Evolutionary conservation across 352 stramenopile species (phyloP).

Genomic region (Globisporangium iwayamae): DNA sequence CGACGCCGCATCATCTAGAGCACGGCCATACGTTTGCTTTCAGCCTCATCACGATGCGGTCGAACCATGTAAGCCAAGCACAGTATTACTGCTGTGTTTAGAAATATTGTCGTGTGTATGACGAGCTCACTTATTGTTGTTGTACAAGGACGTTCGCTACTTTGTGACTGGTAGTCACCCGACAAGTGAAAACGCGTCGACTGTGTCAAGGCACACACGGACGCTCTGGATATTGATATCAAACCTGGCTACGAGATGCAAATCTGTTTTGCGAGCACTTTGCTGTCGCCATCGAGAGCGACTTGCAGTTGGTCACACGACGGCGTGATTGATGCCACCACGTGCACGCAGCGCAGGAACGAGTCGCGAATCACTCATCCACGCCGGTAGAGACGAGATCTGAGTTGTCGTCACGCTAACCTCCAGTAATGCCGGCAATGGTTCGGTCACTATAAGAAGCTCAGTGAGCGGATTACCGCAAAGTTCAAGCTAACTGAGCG

Average conservation of each 20-base stretch:
- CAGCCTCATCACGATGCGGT: neutral
- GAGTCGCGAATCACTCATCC: neutral
- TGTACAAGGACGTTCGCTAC: neutral
- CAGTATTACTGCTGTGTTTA: neutral
- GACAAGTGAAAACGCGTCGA: neutral
- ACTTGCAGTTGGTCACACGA: neutral
- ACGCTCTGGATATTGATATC: neutral
- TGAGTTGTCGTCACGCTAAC: neutral
- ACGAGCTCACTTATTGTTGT: neutral
- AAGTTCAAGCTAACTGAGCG: too few species aligned
- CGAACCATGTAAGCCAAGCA: neutral
- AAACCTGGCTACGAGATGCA: neutral
- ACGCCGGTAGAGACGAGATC: neutral
- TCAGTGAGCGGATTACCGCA: too few species aligned
- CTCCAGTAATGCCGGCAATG: too few species aligned
- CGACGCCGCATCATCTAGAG: conserved; percentile 6
- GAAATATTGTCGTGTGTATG: neutral
- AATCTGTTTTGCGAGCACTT: neutral
- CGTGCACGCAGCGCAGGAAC: neutral
- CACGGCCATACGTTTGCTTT: neutral
- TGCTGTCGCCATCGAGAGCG: neutral
- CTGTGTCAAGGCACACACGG: neutral
- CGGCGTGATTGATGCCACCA: neutral
- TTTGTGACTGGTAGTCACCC: too few species aligned
- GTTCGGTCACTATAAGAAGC: too few species aligned